Base-by-base conservation (phyloP, 2,329 filamentous ascomycete species). In the Aspergillus puulaauensis region DNA sequence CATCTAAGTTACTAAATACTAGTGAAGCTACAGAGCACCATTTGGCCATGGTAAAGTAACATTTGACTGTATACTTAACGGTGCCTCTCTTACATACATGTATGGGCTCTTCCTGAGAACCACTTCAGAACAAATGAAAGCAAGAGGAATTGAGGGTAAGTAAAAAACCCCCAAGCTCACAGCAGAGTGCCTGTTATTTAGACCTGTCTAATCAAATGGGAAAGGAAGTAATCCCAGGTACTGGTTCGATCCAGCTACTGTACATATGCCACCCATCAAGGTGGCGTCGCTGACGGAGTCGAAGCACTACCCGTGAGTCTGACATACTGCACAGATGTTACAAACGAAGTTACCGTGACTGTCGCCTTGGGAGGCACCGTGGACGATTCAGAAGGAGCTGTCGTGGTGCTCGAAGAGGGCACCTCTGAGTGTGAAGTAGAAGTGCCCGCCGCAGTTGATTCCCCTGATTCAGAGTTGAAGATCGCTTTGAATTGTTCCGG, bases 401-500 rank as follows among this genome's bases (percentile, higher is more conserved):
- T 14, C 27, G 52, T 45, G 7, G 41, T 33, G n/a, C 31, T 53
- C 17, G 46, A 43, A 19, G 35, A 37, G 24, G 19, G 12, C 39
- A 7, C 21, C 23, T 2, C 23, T 27, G 31, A 31, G 8, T 31
- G 43, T 35, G 17, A 11, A 47, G 23, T 47, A 21, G 52, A 33
- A 40, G 21, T 23, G 8, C 4, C 45, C 15, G 4, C 45, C 15
- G 4, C 37, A 0, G 50, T 47, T 35, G 45, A 43, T 1, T 24
- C 37, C 17, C 15, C 46, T n/a, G 45, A 24, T 23, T 24, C 11
- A 9, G 51, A 41, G 15, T 53, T 59, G 35, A 65, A 61, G 4
- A 78, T 64, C 23, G 75, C 64, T n/a, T 64, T 62, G 50, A 79
- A 68, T 57, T 78, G 70, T 17, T 68, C 66, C 12, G 73, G 68